Evolutionary conservation across 169 alveolate genomes (phyloP), one percentile per base, ranked within the genome.

Genomic region (Babesia caballi): DNA sequence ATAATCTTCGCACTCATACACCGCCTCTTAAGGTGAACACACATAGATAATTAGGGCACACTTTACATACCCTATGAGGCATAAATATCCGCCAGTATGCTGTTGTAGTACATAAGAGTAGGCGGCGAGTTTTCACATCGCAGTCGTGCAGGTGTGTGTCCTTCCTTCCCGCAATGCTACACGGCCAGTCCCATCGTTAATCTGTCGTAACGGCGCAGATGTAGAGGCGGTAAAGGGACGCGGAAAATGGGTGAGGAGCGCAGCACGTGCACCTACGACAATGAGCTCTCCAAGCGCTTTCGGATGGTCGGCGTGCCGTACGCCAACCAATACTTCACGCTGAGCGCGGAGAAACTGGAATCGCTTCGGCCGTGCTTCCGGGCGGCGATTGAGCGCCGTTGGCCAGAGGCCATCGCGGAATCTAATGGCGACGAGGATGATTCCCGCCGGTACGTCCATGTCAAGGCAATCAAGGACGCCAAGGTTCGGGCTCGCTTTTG

Each of bases 241-340:
- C 9, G 15, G 19, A 59, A 36, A n/a, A 54, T 67, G 66, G 58
- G 33, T 32, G 30, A n/a, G 21, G 54, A 66, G 46, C 78, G 78
- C 35, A 46, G 30, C 5, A 23, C 5, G 9, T 21, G 47, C 41
- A 70, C 19, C 6, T 78, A 67, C 46, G 77, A 59, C 28, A 65
- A 59, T 30, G 14, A 51, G 23, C 50, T 36, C 25, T 78, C 87
- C 33, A 35, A 78, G 33, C 66, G 87, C 4, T 81, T 81, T 66
- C 46, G 30, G 42, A 49, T 66, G 17, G 17, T 30, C 46, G 83
- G 82, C 52, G 80, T 47, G 25, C 57, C 78, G 9, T 81, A 81
- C 74, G 46, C 66, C 21, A 71, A 69, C 54, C 88, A 81, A 38
- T 81, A 81, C 63, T 72, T 36, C 81, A 51, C 63, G 25, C 50